Evolutionary conservation across 1,284 basidiomycete genomes (phyloP).

Genomic region (Inonotus obliquus): DNA sequence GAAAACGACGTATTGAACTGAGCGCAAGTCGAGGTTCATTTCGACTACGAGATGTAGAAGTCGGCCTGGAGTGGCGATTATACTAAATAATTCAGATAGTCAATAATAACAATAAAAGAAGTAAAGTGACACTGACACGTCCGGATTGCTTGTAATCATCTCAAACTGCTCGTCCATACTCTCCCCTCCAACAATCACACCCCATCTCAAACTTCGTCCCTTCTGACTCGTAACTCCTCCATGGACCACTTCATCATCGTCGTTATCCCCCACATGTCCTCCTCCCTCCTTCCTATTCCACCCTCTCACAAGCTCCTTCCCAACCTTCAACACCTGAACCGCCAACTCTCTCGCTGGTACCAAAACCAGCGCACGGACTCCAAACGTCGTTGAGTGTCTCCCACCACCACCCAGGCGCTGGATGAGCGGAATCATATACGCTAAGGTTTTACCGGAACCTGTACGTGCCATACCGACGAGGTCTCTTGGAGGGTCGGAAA

Average conservation of each 20-base stretch:
- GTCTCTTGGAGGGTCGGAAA: slow-evolving; percentile 85
- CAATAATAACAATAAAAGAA: not conserved
- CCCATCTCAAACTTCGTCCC: slow-evolving; percentile 81
- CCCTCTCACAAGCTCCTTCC: slow-evolving; percentile 87
- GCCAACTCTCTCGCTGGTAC: slow-evolving; percentile 94
- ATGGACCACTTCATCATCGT: slow-evolving; percentile 51
- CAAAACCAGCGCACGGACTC: slow-evolving; percentile 84
- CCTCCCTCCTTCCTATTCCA: slow-evolving; percentile 54
- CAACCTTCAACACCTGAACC: slow-evolving; percentile 90
- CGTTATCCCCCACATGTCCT: slow-evolving; percentile 59
- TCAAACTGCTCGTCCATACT: slow-evolving; percentile 95
- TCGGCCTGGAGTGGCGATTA: slow-evolving; percentile 97
- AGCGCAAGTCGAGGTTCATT: slow-evolving; percentile 92
- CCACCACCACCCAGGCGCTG: slow-evolving; percentile 84
- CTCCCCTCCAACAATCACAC: slow-evolving; percentile 94
- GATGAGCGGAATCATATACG: slow-evolving; percentile 91
- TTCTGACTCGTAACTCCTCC: slow-evolving; percentile 51
- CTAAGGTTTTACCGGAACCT: slow-evolving; percentile 96
- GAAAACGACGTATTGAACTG: slow-evolving; percentile 90
- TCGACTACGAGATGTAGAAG: slow-evolving; percentile 94
- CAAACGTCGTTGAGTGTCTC: slow-evolving; percentile 75
- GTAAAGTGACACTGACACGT: slow-evolving; percentile 62
- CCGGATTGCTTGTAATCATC: slow-evolving; percentile 91
- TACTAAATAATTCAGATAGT: slow-evolving; percentile 41
- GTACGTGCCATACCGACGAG: slow-evolving; percentile 98